These are phyloP conservation scores for Ascochyta viciae-villosae DNA, from an alignment of 2,329 filamentous ascomycete species.

Conservation along the genomic window DNA sequence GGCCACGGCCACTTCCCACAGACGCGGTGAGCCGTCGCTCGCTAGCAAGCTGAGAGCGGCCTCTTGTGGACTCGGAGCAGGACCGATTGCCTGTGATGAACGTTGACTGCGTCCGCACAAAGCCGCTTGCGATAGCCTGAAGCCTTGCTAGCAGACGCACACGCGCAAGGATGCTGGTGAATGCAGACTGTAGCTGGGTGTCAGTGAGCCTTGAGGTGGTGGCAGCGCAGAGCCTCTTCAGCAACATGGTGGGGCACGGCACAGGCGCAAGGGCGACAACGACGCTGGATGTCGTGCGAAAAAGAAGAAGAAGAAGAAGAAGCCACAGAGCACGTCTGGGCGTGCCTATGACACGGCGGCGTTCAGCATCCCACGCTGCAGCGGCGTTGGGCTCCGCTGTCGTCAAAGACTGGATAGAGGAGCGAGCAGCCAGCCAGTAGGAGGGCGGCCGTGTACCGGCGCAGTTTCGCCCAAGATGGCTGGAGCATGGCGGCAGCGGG, in stretches of 20 bases:
- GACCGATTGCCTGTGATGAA: slow-evolving; percentile 29
- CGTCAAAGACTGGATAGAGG: slow-evolving; percentile 22
- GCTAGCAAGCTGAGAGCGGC: slow-evolving; percentile 14
- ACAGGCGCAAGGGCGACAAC: slow-evolving; percentile 2
- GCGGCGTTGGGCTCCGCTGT: slow-evolving; percentile 19
- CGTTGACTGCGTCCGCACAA: slow-evolving; percentile 16
- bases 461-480: slow-evolving; percentile 23
- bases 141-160: slow-evolving; percentile 11
- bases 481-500: slow-evolving; percentile 29
- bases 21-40: slow-evolving; percentile 16
- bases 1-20: slow-evolving; percentile 16
- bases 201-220: neutral
- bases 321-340: neutral
- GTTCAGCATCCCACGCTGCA: slow-evolving; percentile 23
- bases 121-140: slow-evolving; percentile 23
- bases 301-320: slow-evolving; percentile 5
- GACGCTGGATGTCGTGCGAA: slow-evolving; percentile 7
- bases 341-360: slow-evolving; percentile 7
- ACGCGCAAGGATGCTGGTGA: neutral
- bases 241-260: neutral
- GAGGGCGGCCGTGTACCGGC: slow-evolving; percentile 18
- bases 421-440: slow-evolving; percentile 23
- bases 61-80: slow-evolving; percentile 26
- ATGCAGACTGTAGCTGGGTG: neutral
- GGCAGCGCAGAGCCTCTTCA: slow-evolving; percentile 18